Evolutionary conservation across 176 grass and related monocot species (phyloP).

Genomic region (Avena sativa): DNA sequence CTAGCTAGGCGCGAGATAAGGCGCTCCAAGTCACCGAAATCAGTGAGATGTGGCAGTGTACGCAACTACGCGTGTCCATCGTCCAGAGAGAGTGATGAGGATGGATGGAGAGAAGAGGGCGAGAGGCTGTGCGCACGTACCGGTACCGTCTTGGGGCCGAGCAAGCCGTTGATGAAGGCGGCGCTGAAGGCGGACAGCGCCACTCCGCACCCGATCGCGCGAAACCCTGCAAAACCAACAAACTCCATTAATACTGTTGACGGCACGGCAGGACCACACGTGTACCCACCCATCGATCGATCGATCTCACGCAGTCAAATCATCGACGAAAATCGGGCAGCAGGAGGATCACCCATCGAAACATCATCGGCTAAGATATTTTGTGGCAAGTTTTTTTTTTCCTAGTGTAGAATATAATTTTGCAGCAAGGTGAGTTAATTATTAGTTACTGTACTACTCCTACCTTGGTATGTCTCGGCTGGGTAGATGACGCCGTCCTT

Average conservation of each 20-base stretch:
- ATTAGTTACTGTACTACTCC: too few relatives aligned
- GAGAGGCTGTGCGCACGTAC: neutral
- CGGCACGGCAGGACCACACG: too few relatives aligned
- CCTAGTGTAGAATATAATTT: too few relatives aligned
- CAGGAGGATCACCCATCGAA: too few relatives aligned
- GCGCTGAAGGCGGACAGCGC: constrained; percentile 46
- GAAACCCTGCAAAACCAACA: constrained; percentile 49
- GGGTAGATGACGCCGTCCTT: constrained; percentile 76
- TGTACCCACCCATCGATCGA: too few relatives aligned
- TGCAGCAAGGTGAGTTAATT: too few relatives aligned
- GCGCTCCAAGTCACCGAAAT: neutral
- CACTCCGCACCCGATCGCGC: constrained; percentile 62
- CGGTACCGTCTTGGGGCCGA: constrained; percentile 62
- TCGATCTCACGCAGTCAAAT: too few relatives aligned
- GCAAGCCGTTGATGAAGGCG: constrained; percentile 60
- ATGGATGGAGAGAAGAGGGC: neutral
- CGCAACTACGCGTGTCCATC: too few relatives aligned
- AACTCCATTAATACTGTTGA: too few relatives aligned
- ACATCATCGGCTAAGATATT: too few relatives aligned
- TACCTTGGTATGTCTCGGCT: constrained; percentile 65
- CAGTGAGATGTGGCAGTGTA: neutral
- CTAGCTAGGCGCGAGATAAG: neutral
- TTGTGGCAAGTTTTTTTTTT: too few relatives aligned
- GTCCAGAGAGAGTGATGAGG: neutral
- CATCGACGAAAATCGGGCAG: too few relatives aligned